Evolutionary conservation across 176 grass and related monocot species (phyloP), one percentile per base, ranked within the genome.

Genomic region (Raddia distichophylla): DNA sequence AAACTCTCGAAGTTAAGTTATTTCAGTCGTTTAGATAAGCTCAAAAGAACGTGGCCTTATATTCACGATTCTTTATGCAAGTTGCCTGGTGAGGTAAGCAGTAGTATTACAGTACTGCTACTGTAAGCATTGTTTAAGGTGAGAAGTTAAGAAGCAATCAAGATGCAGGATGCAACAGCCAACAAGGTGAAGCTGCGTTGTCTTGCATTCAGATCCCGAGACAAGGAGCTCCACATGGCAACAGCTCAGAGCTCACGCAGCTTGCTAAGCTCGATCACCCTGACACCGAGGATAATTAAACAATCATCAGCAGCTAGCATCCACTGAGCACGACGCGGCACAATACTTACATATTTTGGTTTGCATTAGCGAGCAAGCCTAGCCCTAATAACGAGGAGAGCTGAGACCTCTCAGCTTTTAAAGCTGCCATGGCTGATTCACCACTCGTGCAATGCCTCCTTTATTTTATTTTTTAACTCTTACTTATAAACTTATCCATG

Each of bases 361-460:
- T 53, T 67, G 71, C 71, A 3, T 45, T 73, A 65, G 9, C 63
- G 19, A 35, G 37, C 55, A 10, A 71, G 37, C 37, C 37, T 5
- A 40, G 37, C 37, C 47, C 54, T 7, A 46, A 66, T 48, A 55
- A 43, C 65, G 9, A 32, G n/a, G 6, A 35, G 49, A 6, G 48
- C 17, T 8, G 64, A n/a, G n/a, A n/a, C n/a, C 0, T 6, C 16
- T n/a, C 10, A 13, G 3, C 13, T 50, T 1, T 50, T 1, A 18
- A 88, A 88, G 86, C 86, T 79, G 86, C 73, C 60, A 84, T 66
- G 74, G 75, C 60, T 67, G 87, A 51, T 82, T 70, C 78, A 82
- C 87, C 87, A 20, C 87, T 82, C 87, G 87, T 90, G 87, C 87
- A 46, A 82, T 49, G 62, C 71, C 22, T 2, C 11, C 35, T 37